Conservation (phyloP, 352 stramenopile species). For the Plasmopara halstedii region DNA sequence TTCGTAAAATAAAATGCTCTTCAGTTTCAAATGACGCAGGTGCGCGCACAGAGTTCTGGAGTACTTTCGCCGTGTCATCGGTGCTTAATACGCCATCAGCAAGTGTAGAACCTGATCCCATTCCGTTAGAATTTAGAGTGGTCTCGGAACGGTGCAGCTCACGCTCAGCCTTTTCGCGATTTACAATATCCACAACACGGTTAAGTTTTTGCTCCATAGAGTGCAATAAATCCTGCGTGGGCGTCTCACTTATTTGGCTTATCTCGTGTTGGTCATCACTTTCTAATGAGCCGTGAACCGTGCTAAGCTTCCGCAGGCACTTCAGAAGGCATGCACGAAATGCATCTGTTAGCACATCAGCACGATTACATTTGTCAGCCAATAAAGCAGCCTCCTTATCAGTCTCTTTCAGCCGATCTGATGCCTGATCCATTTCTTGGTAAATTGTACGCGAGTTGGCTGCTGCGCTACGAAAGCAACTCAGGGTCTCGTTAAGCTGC, state of each 20-base stretch:
- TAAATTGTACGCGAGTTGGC: slow-evolving; percentile 81
- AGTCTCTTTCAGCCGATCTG: slow-evolving; percentile 75
- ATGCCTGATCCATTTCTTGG: slow-evolving; percentile 79
- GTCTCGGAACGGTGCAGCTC: slow-evolving; percentile 70
- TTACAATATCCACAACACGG: slow-evolving; percentile 75
- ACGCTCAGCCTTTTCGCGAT: slow-evolving; percentile 72
- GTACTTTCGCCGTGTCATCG: slow-evolving; percentile 21
- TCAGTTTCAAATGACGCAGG: slow-evolving; percentile 66
- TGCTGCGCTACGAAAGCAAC: slow-evolving; percentile 49
- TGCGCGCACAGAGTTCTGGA: slow-evolving; percentile 34
- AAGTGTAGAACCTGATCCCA: slow-evolving; percentile 13
- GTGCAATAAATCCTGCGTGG: slow-evolving; percentile 63
- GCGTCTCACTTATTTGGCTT: slow-evolving; percentile 54
- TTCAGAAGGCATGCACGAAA: slow-evolving; percentile 82
- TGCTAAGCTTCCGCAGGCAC: slow-evolving; percentile 65
- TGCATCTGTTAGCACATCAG: slow-evolving; percentile 73
- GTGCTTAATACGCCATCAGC: slow-evolving; percentile 16
- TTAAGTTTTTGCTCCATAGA: slow-evolving; percentile 81
- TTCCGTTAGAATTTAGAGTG: slow-evolving; percentile 17
- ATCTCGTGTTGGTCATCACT: slow-evolving; percentile 71
- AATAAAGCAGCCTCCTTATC: slow-evolving; percentile 68
- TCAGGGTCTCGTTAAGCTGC: slow-evolving; percentile 58
- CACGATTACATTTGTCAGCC: slow-evolving; percentile 61
- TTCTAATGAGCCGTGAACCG: slow-evolving; percentile 61
- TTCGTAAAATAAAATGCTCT: slow-evolving; percentile 77